Conservation (phyloP, 1,284 basidiomycete genomes). For the Boletus semigastroideus region DNA sequence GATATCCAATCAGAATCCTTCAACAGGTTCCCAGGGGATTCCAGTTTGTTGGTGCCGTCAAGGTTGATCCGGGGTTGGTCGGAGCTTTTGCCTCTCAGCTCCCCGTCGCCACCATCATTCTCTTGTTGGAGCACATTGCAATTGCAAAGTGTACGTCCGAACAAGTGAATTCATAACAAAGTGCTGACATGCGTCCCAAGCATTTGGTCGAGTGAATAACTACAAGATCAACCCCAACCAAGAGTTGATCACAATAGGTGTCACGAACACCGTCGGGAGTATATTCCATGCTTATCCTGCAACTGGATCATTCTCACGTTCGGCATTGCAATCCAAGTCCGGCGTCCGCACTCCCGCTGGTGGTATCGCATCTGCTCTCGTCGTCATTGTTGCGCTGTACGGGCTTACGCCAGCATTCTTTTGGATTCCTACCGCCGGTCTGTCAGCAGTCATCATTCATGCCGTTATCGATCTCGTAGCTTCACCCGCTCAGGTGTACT, state of each 20-base stretch:
- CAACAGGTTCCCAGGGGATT: constrained; percentile 82
- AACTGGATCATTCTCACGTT: constrained; percentile 97
- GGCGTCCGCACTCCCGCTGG: constrained; percentile 94
- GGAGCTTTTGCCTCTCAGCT: constrained; percentile 74
- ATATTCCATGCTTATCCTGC: constrained; percentile 93
- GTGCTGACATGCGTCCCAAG: constrained; percentile 40
- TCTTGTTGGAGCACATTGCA: constrained; percentile 95
- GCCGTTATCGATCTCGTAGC: constrained; percentile 93
- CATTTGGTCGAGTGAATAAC: constrained; percentile 93
- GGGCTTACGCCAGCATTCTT: constrained; percentile 90
- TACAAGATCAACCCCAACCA: constrained; percentile 99
- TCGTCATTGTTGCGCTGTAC: constrained; percentile 93
- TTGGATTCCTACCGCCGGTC: constrained; percentile 78
- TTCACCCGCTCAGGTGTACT: constrained; percentile 83
- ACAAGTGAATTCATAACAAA: background rate
- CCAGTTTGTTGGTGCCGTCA: constrained; percentile 73
- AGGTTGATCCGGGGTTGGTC: constrained; percentile 66
- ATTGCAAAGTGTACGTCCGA: constrained; percentile 81
- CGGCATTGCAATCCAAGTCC: constrained; percentile 93
- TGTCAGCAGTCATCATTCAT: constrained; percentile 95
- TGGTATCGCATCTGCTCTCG: constrained; percentile 84
- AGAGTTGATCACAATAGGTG: constrained; percentile 96
- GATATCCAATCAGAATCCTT: constrained; percentile 87
- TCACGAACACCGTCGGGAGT: constrained; percentile 87
- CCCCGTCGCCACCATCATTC: constrained; percentile 92